Percentiles rank a stretch among this genome's conserved stretches.
These are phyloP conservation scores for Penicillium concentricum DNA, from an alignment of 2,329 filamentous ascomycete species.

Conservation along the genomic window DNA sequence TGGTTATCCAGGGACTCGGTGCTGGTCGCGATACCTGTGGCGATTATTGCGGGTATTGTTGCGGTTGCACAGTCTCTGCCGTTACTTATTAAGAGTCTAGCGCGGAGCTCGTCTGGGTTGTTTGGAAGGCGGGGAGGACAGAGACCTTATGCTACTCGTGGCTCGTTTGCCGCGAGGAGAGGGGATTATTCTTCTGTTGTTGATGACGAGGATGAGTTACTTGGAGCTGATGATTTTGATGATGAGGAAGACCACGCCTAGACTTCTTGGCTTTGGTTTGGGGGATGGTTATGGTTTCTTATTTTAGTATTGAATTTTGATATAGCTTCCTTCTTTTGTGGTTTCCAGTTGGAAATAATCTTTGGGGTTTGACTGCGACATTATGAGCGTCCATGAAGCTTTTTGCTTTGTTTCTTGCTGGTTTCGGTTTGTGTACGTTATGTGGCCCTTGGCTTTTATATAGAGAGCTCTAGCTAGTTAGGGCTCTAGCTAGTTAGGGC, in stretches of 20 bases:
- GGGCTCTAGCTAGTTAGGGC: no score
- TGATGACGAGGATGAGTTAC: conserved; percentile 88
- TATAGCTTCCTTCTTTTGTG: background rate
- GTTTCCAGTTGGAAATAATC: background rate
- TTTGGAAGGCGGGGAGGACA: conserved; percentile 50
- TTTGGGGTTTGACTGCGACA: conserved; percentile 17
- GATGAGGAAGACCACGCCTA: conserved; percentile 63
- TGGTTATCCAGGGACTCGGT: conserved; percentile 68
- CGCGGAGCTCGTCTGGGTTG: conserved; percentile 61
- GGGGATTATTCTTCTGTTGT: conserved; percentile 88
- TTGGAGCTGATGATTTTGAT: conserved; percentile 83
- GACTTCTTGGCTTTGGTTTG: background rate
- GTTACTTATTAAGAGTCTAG: conserved; percentile 69
- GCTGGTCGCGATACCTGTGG: conserved; percentile 79
- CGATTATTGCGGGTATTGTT: conserved; percentile 77
- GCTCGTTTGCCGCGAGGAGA: conserved; percentile 81
- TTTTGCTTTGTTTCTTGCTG: conserved; percentile 1
- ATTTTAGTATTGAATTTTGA: background rate
- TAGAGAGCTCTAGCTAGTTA: background rate
- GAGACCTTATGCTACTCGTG: conserved; percentile 79
- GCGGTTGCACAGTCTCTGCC: conserved; percentile 71
- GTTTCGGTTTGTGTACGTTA: background rate
- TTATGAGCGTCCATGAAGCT: conserved; percentile 17
- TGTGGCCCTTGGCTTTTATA: background rate
- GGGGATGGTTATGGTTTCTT: background rate